Evolutionary conservation across 176 grass and related monocot species (phyloP).

Genomic region (Triticum dicoccoides): DNA sequence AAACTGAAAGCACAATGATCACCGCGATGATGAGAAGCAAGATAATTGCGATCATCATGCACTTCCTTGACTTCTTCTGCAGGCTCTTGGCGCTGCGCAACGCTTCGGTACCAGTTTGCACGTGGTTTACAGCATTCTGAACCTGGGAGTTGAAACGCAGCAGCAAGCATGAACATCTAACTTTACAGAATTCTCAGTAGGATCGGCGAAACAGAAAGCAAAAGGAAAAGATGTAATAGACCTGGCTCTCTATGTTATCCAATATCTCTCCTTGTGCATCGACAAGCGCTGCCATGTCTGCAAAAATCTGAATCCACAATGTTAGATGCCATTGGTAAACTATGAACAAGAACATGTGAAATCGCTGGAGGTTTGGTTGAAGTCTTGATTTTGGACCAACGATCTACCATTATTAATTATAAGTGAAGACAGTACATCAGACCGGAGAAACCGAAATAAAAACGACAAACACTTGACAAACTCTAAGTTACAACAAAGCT

Average conservation of each 20-base stretch:
- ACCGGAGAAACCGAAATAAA: neutral
- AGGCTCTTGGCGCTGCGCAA: conserved; percentile 49
- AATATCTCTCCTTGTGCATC: conserved; percentile 61
- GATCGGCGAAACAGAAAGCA: neutral
- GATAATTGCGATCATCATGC: conserved; percentile 56
- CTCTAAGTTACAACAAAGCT: neutral
- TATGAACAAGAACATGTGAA: too few species aligned
- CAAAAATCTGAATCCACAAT: conserved; percentile 44
- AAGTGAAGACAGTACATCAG: neutral
- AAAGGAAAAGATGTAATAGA: neutral
- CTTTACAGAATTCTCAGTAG: neutral
- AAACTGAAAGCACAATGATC: conserved; percentile 40
- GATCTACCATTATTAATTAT: neutral
- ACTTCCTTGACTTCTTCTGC: conserved; percentile 68
- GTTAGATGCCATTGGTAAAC: neutral
- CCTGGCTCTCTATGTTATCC: conserved; percentile 65
- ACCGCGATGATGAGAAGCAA: conserved; percentile 37
- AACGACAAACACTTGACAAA: neutral
- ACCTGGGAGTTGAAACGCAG: conserved; percentile 32
- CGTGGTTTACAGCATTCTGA: conserved; percentile 60
- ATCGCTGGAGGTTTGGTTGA: too few species aligned
- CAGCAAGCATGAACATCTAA: neutral
- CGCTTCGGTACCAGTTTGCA: conserved; percentile 47
- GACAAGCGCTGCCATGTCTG: conserved; percentile 55
- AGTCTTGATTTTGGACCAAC: neutral